Evolutionary conservation across 164 flowering plant genomes (phyloP).

Genomic region (Aristolochia fimbriata): DNA sequence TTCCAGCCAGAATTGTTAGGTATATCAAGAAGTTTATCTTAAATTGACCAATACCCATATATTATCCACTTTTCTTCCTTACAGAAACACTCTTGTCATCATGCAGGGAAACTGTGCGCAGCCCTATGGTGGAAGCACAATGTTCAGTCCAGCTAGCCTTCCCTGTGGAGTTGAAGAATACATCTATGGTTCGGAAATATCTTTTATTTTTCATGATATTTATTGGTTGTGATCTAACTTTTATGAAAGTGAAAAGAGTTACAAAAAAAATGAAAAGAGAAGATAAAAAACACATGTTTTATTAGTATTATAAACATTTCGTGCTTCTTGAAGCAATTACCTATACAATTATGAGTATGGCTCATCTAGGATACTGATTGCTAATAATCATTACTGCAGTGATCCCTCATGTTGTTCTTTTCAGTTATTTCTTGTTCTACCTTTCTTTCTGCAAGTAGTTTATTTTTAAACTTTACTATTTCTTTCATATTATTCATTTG

Average conservation of each 20-base stretch:
- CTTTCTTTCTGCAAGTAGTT: no score
- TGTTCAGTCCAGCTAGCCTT: slow-evolving; percentile 89
- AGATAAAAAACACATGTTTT: not conserved
- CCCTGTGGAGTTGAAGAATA: slow-evolving; percentile 83
- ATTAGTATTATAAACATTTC: not conserved
- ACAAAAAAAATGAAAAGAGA: not conserved
- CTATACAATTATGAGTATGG: no score
- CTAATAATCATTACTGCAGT: no score
- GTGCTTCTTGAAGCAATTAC: no score
- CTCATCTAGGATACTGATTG: no score
- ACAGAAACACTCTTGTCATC: not conserved
- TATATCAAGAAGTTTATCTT: slow-evolving; percentile 9
- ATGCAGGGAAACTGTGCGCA: slow-evolving; percentile 73
- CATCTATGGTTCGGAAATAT: slow-evolving; percentile 45
- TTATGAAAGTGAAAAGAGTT: not conserved
- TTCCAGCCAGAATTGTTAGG: slow-evolving; percentile 60
- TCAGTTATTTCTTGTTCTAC: no score
- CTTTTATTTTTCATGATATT: not conserved
- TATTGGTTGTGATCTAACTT: no score
- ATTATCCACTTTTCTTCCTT: not conserved
- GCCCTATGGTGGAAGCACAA: slow-evolving; percentile 97
- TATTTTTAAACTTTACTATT: no score
- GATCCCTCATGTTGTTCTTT: no score
- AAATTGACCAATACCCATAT: not conserved
- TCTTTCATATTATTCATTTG: no score